Evolutionary conservation across 306 rosid species (phyloP).

Genomic region (Gastrolobium villosum): DNA sequence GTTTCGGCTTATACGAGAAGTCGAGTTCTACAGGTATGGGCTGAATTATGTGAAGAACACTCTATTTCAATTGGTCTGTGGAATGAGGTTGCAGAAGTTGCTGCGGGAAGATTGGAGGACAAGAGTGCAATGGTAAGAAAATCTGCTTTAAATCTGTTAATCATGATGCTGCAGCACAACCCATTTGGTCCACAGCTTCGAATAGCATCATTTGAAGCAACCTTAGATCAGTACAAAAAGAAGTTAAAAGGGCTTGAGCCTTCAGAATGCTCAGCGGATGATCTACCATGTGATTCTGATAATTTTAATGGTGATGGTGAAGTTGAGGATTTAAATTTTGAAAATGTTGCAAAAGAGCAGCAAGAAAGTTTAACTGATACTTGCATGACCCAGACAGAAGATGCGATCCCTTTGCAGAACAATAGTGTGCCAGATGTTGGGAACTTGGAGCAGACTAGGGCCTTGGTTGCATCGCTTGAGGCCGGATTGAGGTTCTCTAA

Average conservation of each 20-base stretch:
- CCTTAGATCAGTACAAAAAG: constrained; percentile 82
- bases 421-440: constrained; percentile 85
- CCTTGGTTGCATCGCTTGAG: constrained; percentile 95
- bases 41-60: constrained; percentile 91
- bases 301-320: constrained; percentile 64
- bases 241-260: constrained; percentile 83
- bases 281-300: constrained; percentile 58
- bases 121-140: constrained; percentile 96
- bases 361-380: constrained; percentile 82
- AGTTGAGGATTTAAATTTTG: constrained; percentile 59
- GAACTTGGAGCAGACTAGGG: constrained; percentile 95
- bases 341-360: constrained; percentile 55
- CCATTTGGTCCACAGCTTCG: constrained; percentile 98
- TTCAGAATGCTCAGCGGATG: constrained; percentile 55
- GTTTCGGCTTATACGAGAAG: constrained; percentile 97
- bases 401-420: constrained; percentile 60
- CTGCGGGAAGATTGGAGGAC: constrained; percentile 98
- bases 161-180: constrained; percentile 96
- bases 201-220: constrained; percentile 87
- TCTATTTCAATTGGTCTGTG: constrained; percentile 96
- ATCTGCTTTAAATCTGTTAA: constrained; percentile 80
- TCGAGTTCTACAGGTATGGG: constrained; percentile 98
- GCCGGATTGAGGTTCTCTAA: constrained; percentile 90
- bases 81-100: constrained; percentile 88
- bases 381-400: constrained; percentile 68